Percentiles rank a stretch among this genome's conserved stretches.
These are phyloP conservation scores for Globisporangium irregulare DNA, from an alignment of 352 stramenopile species.

Conservation along the genomic window DNA sequence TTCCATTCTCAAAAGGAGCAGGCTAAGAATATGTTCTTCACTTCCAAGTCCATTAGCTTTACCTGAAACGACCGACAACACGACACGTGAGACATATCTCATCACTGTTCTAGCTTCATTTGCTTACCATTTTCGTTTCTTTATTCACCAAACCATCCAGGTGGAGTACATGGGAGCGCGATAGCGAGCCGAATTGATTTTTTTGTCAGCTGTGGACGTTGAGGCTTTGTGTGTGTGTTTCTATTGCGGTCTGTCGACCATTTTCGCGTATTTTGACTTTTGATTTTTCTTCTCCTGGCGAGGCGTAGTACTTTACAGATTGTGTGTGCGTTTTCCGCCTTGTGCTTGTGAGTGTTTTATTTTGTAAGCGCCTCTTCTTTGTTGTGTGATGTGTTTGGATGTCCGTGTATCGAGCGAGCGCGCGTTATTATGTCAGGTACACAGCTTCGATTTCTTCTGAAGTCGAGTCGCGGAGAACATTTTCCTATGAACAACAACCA, in stretches of 20 bases:
- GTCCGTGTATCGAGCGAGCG: background rate
- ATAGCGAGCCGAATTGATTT: background rate
- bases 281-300: background rate
- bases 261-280: background rate
- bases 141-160: background rate
- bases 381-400: background rate
- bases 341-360: background rate
- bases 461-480: constrained; percentile 74
- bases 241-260: background rate
- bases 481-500: constrained; percentile 45
- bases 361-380: background rate
- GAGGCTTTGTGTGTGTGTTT: background rate
- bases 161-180: background rate
- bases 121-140: constrained; percentile 4
- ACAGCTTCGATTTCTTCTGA: constrained; percentile 84
- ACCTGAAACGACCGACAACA: background rate
- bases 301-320: background rate
- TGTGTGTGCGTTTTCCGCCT: background rate
- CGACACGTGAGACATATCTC: background rate
- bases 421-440: constrained; percentile 59
- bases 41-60: background rate
- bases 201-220: background rate
- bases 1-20: background rate
- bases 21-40: constrained; percentile 3
- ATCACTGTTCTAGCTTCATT: background rate